A percentile compares a stretch with the other conserved stretches of the same genome.
Evolutionary conservation across 805 yeast species (phyloP).

Genomic region (Cyberlindnera sargentensis): DNA sequence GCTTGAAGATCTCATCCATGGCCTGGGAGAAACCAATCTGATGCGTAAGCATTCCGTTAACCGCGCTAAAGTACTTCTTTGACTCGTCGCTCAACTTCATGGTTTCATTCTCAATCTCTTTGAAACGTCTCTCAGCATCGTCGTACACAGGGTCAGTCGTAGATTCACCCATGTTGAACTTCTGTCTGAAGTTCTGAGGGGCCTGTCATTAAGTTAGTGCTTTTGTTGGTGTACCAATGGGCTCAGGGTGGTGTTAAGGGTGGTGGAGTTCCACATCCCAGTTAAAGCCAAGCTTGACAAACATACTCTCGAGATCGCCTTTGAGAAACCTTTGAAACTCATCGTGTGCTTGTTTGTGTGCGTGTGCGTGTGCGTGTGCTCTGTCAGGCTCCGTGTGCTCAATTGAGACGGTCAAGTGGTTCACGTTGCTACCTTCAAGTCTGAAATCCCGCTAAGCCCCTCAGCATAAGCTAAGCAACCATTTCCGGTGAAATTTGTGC

Average conservation of each 20-base stretch:
- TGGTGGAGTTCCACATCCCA: too few relatives aligned
- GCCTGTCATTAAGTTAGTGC: constrained; percentile 34
- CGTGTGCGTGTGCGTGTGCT: too few relatives aligned
- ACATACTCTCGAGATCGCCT: constrained; percentile 57
- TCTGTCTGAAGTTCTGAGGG: constrained; percentile 87
- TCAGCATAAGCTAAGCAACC: too few relatives aligned
- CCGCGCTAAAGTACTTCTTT: constrained; percentile 83
- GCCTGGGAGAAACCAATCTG: constrained; percentile 95
- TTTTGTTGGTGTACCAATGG: too few relatives aligned
- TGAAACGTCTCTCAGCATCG: constrained; percentile 95
- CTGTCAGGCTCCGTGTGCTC: too few relatives aligned
- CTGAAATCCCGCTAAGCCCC: too few relatives aligned
- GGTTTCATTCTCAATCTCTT: constrained; percentile 84
- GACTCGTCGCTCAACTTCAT: constrained; percentile 86
- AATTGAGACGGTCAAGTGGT: too few relatives aligned
- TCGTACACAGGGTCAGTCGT: constrained; percentile 84
- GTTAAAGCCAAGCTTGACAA: too few relatives aligned
- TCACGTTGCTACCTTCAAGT: too few relatives aligned
- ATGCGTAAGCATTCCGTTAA: constrained; percentile 86
- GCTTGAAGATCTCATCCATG: constrained; percentile 93
- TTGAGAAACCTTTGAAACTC: constrained; percentile 85
- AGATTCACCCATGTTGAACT: constrained; percentile 76
- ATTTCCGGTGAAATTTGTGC: too few relatives aligned
- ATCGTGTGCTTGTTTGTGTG: constrained; percentile 27
- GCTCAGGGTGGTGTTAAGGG: too few relatives aligned